These are phyloP conservation scores for Talaromyces nanjingensis DNA, from an alignment of 495 filamentous ascomycete genomes.

Conservation along the genomic window DNA sequence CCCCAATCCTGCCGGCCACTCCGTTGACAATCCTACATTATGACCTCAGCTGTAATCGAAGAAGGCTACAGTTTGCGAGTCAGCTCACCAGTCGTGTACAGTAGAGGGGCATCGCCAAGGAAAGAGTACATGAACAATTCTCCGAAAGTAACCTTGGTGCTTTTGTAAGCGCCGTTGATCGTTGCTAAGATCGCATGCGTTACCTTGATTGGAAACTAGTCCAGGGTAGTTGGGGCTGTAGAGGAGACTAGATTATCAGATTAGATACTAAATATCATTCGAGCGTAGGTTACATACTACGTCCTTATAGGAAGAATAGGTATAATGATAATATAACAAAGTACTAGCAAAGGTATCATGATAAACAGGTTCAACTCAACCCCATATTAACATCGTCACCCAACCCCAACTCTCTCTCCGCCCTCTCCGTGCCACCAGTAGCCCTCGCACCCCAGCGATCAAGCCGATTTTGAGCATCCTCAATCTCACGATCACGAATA, in stretches of 20 bases:
- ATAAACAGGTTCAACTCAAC: slow-evolving; percentile 31
- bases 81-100: not conserved
- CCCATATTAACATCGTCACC: slow-evolving; percentile 50
- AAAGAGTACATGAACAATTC: not conserved
- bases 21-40: not conserved
- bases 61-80: not conserved
- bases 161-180: not conserved
- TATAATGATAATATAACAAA: not conserved
- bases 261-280: not conserved
- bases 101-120: not conserved
- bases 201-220: not conserved
- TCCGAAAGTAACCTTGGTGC: not conserved
- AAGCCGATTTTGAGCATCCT: slow-evolving; percentile 41
- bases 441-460: slow-evolving; percentile 38
- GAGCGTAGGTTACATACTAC: not conserved
- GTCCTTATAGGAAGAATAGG: not conserved
- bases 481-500: slow-evolving; percentile 39
- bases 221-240: not conserved
- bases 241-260: not conserved
- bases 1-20: not conserved
- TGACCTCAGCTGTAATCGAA: not conserved
- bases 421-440: slow-evolving; percentile 33
- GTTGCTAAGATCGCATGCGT: not conserved
- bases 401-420: slow-evolving; percentile 38
- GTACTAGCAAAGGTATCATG: not conserved